Evolutionary conservation across 1,284 basidiomycete genomes (phyloP).

Genomic region (Boletus smithii): DNA sequence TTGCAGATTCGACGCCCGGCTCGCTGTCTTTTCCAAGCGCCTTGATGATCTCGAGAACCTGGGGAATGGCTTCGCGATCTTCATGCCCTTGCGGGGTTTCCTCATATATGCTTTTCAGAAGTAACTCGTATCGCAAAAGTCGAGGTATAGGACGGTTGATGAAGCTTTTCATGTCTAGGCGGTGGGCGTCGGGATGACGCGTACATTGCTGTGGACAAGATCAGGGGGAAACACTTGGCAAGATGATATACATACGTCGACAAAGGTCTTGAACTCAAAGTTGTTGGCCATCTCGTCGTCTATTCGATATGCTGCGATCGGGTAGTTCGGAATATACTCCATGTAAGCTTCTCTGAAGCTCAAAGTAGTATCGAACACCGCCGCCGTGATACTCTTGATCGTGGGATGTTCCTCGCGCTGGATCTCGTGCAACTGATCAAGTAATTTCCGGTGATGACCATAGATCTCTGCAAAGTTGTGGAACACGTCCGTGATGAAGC

Average conservation of each 20-base stretch:
- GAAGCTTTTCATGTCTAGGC: conserved; percentile 84
- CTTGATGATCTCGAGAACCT: conserved; percentile 83
- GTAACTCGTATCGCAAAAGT: conserved; percentile 83
- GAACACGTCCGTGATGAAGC: conserved; percentile 89
- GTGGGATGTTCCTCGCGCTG: conserved; percentile 89
- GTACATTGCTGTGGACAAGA: conserved; percentile 51
- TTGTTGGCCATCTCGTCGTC: conserved; percentile 87
- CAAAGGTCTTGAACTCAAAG: conserved; percentile 74
- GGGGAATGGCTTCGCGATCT: conserved; percentile 75
- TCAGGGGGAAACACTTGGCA: neutral
- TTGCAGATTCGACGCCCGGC: conserved; percentile 77
- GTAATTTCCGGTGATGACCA: conserved; percentile 66
- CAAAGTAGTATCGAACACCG: conserved; percentile 84
- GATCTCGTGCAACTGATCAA: conserved; percentile 80
- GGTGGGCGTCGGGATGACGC: conserved; percentile 72
- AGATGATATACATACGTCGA: conserved; percentile 58
- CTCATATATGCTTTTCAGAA: conserved; percentile 77
- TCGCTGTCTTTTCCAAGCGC: conserved; percentile 81
- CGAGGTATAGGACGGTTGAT: conserved; percentile 88
- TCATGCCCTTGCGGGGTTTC: conserved; percentile 71
- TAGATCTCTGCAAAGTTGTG: conserved; percentile 86
- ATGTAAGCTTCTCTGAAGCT: conserved; percentile 93
- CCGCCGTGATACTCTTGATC: conserved; percentile 81
- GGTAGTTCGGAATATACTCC: conserved; percentile 91
- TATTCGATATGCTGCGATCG: conserved; percentile 88